Base-by-base conservation (phyloP, 1,139 yeast species). In the Suhomyces guaymorum region DNA sequence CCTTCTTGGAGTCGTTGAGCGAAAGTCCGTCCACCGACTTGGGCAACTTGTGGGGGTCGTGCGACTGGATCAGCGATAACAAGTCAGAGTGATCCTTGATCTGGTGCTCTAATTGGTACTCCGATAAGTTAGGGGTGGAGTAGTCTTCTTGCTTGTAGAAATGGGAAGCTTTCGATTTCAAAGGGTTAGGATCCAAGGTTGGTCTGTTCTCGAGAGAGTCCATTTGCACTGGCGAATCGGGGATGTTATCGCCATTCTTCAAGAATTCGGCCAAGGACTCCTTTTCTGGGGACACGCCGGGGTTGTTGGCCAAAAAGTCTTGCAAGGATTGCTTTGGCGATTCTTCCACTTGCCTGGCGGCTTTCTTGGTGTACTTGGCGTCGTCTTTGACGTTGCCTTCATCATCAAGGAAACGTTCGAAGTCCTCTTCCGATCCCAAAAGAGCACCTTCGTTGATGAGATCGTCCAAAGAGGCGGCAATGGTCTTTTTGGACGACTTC, bases 381-480 rank as follows among this genome's bases (percentile, higher is more conserved):
- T 68, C 72, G 15, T 61, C 65, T 48, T 70, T 77, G 30, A 79
- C 63, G 35, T 70, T 63, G 2, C 84, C 85, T 28, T 67, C 64
- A 10, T 63, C 61, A 46, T 78, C 83, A 48, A 79, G 59, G 34
- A 74, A 64, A 22, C 61, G 59, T 15, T 73, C 80, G 46, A 79
- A 70, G 45, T 70, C 74, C 43, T 71, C 80, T 38, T 78, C 83
- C 15, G 78, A 76, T 7, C 77, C 76, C 45, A 78, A 51, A 35
- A 80, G 60, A 0, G 83, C 84, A 15, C 86, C 85, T 48, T 78
- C 84, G 28, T 59, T 72, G 40, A 70, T 73, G 49, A 78, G 65
- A 28, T 79, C 82, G 42, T 73, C 81, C 45, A 78, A 68, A 0
- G 78, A 67, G 18, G 78, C 73, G 28, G 72, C 55, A 20, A 70